Evolutionary conservation across 768 basidiomycete species (phyloP).

Genomic region (Russula foetens): DNA sequence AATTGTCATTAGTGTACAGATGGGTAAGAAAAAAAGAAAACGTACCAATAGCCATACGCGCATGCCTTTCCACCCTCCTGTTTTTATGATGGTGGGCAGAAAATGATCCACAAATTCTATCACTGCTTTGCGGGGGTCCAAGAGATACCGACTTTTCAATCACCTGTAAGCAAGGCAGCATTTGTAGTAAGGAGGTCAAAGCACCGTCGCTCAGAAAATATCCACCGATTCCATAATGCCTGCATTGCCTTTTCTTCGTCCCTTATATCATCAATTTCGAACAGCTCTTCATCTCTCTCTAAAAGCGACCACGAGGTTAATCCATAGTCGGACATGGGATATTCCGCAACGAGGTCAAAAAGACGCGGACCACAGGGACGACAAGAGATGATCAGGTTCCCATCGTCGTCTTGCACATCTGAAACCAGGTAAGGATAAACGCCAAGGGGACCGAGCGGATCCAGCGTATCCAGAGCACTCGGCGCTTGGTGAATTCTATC

Average conservation of each 20-base stretch:
- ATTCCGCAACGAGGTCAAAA: slow-evolving; percentile 53
- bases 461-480: slow-evolving; percentile 1
- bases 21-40: not conserved
- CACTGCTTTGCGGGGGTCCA: not conserved
- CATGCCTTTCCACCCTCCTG: slow-evolving; percentile 12
- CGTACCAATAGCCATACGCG: slow-evolving; percentile 14
- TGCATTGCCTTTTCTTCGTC: slow-evolving; percentile 77
- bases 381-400: slow-evolving; percentile 46
- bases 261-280: slow-evolving; percentile 57
- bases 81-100: not conserved
- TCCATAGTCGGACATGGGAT: slow-evolving; percentile 56
- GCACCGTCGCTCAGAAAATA: slow-evolving; percentile 41
- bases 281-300: slow-evolving; percentile 71
- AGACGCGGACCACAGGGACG: slow-evolving; percentile 58
- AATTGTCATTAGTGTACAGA: not conserved
- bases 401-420: slow-evolving; percentile 23
- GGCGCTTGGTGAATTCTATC: not conserved
- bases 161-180: not conserved
- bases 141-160: slow-evolving; percentile 2
- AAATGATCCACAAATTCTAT: not conserved
- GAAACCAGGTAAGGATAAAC: slow-evolving; percentile 44
- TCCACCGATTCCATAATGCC: slow-evolving; percentile 73
- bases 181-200: not conserved
- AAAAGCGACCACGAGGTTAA: slow-evolving; percentile 60
- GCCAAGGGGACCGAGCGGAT: slow-evolving; percentile 34